Evolutionary conservation across 2,329 filamentous ascomycete genomes (phyloP).

Genomic region (Albifimbria verrucaria): DNA sequence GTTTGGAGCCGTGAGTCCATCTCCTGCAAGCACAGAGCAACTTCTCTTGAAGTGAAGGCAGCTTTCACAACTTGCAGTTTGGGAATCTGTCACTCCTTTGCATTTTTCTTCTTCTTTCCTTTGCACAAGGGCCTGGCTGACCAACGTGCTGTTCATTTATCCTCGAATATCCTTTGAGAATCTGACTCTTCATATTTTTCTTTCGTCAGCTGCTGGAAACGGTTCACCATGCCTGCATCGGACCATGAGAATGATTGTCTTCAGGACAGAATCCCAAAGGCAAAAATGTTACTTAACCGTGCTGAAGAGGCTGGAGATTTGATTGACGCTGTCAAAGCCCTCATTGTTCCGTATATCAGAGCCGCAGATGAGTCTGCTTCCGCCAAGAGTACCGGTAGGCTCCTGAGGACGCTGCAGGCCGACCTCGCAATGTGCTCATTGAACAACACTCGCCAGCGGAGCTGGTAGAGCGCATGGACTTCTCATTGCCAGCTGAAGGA

Average conservation of each 20-base stretch:
- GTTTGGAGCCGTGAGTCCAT: too few relatives aligned
- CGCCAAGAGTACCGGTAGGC: conserved; percentile 49
- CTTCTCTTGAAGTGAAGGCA: too few relatives aligned
- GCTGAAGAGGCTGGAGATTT: neutral
- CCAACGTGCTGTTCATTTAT: too few relatives aligned
- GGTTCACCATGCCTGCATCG: neutral
- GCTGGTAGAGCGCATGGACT: conserved; percentile 50
- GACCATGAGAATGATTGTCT: neutral
- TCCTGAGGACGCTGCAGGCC: conserved; percentile 35
- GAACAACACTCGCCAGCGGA: conserved; percentile 58
- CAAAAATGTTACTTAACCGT: neutral
- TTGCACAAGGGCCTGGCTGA: too few relatives aligned
- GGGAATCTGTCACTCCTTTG: too few relatives aligned
- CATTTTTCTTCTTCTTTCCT: too few relatives aligned
- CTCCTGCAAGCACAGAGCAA: too few relatives aligned
- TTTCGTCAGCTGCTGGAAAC: neutral
- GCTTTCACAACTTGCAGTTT: too few relatives aligned
- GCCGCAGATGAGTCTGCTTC: conserved; percentile 62
- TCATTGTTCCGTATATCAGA: conserved; percentile 69
- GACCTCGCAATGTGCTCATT: conserved; percentile 55
- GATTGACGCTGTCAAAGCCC: conserved; percentile 60
- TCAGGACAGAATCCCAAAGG: neutral
- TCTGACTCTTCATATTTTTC: too few relatives aligned
- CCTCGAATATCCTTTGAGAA: too few relatives aligned
- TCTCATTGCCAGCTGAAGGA: conserved; percentile 57